A percentile compares a stretch with the other conserved stretches of the same genome.
phyloP scores from a whole-genome alignment of 352 stramenopile genomes.

The Phytophthora foliorum region DNA sequence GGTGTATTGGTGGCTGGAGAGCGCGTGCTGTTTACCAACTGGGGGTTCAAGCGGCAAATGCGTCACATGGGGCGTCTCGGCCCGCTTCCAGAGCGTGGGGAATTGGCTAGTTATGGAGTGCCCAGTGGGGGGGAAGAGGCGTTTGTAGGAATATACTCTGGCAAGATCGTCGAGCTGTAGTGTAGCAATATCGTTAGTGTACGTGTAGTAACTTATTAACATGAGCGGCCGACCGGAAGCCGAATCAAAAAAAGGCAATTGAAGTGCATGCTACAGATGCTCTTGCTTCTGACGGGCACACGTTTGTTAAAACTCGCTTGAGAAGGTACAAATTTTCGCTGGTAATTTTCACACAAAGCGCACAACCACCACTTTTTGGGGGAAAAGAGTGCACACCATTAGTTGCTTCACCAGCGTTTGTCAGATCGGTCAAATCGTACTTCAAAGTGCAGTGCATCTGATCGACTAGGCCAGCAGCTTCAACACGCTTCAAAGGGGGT shows the following conservation, averaged over 20 bases:
- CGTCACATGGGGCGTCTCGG: conserved; percentile 19
- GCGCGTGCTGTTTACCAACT: conserved; percentile 43
- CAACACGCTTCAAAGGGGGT: no score
- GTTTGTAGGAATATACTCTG: conserved; percentile 20
- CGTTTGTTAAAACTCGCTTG: no score
- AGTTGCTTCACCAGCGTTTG: no score
- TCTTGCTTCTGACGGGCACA: no score
- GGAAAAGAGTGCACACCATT: no score
- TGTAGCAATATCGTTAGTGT: background rate
- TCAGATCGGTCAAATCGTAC: no score
- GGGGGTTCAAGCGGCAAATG: conserved; percentile 44
- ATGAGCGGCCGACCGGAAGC: conserved; percentile 13
- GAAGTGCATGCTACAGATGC: no score
- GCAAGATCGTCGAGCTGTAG: conserved; percentile 43
- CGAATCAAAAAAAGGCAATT: background rate
- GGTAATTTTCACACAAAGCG: no score
- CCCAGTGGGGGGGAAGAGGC: background rate
- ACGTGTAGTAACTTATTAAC: conserved; percentile 33
- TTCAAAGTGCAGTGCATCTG: no score
- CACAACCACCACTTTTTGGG: no score
- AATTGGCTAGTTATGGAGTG: background rate
- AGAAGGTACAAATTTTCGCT: background rate
- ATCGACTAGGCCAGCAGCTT: no score
- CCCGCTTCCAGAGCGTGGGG: conserved; percentile 31
- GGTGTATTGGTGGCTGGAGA: conserved; percentile 43